Conservation (phyloP, 2,329 filamentous ascomycete species). For the Hirsutella thompsonii region DNA sequence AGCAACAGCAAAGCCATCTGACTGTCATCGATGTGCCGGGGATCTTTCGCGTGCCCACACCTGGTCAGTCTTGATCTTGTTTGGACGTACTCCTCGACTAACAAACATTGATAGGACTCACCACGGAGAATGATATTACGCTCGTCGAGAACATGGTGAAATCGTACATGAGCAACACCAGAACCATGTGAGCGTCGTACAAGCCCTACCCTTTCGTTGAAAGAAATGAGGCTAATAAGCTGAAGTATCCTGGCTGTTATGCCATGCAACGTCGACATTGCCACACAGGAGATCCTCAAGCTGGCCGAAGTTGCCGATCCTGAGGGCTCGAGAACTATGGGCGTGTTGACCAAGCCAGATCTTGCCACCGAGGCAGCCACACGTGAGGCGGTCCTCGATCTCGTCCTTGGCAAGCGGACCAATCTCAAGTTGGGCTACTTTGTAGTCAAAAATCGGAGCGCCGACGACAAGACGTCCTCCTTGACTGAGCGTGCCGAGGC, state of each 20-base stretch:
- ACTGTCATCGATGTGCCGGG: constrained; percentile 43
- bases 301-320: constrained; percentile 24
- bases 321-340: constrained; percentile 26
- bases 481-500: constrained; percentile 15
- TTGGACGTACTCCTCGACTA: not conserved
- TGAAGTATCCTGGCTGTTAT: constrained; percentile 30
- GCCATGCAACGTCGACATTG: constrained; percentile 25
- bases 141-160: constrained; percentile 35
- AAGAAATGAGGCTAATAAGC: not conserved
- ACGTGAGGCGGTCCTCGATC: constrained; percentile 24
- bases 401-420: constrained; percentile 25
- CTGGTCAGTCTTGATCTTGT: not conserved
- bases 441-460: constrained; percentile 33
- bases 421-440: constrained; percentile 33
- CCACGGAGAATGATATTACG: constrained; percentile 28
- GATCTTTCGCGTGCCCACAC: constrained; percentile 29
- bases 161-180: constrained; percentile 28
- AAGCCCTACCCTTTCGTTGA: not conserved
- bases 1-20: constrained; percentile 23
- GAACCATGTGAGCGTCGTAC: constrained; percentile 25
- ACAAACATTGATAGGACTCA: constrained; percentile 18
- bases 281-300: constrained; percentile 26
- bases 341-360: constrained; percentile 48
- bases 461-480: constrained; percentile 23
- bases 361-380: constrained; percentile 29